Percentiles rank a stretch among this genome's conserved stretches.
Conservation (phyloP, 1,139 yeast species). For the Pichia inconspicua region DNA sequence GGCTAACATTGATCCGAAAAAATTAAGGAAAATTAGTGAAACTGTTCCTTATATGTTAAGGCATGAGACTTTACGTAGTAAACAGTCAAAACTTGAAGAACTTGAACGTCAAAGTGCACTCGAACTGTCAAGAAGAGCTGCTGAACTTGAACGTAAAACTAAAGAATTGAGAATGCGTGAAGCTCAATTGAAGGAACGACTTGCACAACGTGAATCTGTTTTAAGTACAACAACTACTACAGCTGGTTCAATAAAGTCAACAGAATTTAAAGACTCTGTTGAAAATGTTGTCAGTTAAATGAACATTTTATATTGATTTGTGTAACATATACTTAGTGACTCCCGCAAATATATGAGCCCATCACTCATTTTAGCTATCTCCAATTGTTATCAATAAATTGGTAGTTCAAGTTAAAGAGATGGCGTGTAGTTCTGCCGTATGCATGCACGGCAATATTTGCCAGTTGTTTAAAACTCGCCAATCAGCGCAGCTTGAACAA, state of each 20-base stretch:
- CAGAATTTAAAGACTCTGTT: not conserved
- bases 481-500: too few relatives aligned
- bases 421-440: too few relatives aligned
- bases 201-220: not conserved
- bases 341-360: too few relatives aligned
- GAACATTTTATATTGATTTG: too few relatives aligned
- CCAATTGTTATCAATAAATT: too few relatives aligned
- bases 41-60: constrained; percentile 74
- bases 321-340: too few relatives aligned
- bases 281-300: not conserved
- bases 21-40: constrained; percentile 68
- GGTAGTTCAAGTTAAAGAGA: too few relatives aligned
- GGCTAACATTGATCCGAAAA: constrained; percentile 45
- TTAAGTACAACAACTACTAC: not conserved
- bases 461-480: too few relatives aligned
- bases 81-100: constrained; percentile 72
- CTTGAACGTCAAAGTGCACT: constrained; percentile 70
- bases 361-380: too few relatives aligned
- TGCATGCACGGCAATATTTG: too few relatives aligned
- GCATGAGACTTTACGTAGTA: constrained; percentile 65
- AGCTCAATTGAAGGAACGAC: constrained; percentile 40
- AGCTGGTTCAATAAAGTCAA: not conserved
- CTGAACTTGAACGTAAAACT: constrained; percentile 69
- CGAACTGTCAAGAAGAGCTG: constrained; percentile 64
- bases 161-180: constrained; percentile 66